phyloP scores from a whole-genome alignment of 768 basidiomycete genomes.

The Suillus paluster region DNA sequence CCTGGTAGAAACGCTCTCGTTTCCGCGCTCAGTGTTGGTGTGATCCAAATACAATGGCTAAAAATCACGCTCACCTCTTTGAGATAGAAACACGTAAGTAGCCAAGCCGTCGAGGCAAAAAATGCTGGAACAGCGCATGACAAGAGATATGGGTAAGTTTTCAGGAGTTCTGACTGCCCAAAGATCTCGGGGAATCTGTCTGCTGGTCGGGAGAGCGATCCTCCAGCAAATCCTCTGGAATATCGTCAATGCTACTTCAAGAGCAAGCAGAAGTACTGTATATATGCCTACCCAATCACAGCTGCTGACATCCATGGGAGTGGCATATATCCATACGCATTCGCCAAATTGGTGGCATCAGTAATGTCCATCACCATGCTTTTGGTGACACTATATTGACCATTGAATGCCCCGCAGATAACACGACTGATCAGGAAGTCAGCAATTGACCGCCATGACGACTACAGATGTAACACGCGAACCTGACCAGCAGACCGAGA shows the following conservation, averaged over 20 bases:
- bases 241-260: neutral
- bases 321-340: conserved; percentile 64
- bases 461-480: conserved; percentile 11
- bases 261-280: conserved; percentile 16
- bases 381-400: conserved; percentile 56
- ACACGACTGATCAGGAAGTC: conserved; percentile 37
- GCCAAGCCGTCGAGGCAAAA: conserved; percentile 53
- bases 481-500: conserved; percentile 47
- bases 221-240: conserved; percentile 68
- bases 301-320: conserved; percentile 48
- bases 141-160: conserved; percentile 72
- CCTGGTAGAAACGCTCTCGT: neutral
- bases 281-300: conserved; percentile 42
- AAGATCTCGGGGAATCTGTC: conserved; percentile 69
- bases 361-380: conserved; percentile 49
- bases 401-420: conserved; percentile 53
- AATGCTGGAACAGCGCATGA: conserved; percentile 67
- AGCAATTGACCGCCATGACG: conserved; percentile 6
- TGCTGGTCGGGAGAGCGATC: conserved; percentile 61
- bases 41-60: neutral
- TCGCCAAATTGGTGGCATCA: conserved; percentile 31
- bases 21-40: neutral
- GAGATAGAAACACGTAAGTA: conserved; percentile 53
- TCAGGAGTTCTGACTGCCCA: conserved; percentile 59
- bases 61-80: conserved; percentile 47